Evolutionary conservation across 2,329 filamentous ascomycete genomes (phyloP).

Genomic region (Clarireedia paspali): DNA sequence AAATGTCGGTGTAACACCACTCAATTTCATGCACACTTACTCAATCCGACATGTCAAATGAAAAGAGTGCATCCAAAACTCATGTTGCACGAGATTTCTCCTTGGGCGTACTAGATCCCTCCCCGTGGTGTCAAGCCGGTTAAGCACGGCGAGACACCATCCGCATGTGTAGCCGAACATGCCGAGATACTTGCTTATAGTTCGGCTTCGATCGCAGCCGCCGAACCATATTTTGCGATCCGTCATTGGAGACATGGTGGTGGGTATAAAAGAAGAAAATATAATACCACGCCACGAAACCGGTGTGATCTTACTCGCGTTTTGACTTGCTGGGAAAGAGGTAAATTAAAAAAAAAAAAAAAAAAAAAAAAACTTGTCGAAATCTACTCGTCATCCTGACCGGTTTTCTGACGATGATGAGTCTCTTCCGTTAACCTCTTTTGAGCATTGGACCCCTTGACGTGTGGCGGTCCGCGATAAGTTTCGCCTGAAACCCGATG

Average conservation of each 20-base stretch:
- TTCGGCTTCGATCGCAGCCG: not conserved
- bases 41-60: not conserved
- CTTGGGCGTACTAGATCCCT: not conserved
- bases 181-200: not conserved
- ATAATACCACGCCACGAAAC: not conserved
- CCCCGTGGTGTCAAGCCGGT: not conserved
- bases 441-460: not conserved
- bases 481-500: slow-evolving; percentile 4
- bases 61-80: not conserved
- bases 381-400: not conserved
- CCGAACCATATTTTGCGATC: not conserved
- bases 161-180: not conserved
- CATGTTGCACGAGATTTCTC: not conserved
- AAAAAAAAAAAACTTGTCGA: not conserved
- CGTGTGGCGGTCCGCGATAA: not conserved
- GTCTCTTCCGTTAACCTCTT: not conserved
- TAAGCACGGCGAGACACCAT: slow-evolving; percentile 1
- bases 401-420: not conserved
- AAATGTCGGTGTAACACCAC: slow-evolving; percentile 10
- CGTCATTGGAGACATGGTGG: not conserved
- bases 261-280: not conserved
- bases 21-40: not conserved
- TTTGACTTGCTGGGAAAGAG: not conserved
- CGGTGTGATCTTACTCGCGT: slow-evolving; percentile 1
- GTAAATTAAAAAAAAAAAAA: not conserved